These are phyloP conservation scores for Venturia aucupariae DNA, from an alignment of 2,329 filamentous ascomycete genomes.

Conservation along the genomic window DNA sequence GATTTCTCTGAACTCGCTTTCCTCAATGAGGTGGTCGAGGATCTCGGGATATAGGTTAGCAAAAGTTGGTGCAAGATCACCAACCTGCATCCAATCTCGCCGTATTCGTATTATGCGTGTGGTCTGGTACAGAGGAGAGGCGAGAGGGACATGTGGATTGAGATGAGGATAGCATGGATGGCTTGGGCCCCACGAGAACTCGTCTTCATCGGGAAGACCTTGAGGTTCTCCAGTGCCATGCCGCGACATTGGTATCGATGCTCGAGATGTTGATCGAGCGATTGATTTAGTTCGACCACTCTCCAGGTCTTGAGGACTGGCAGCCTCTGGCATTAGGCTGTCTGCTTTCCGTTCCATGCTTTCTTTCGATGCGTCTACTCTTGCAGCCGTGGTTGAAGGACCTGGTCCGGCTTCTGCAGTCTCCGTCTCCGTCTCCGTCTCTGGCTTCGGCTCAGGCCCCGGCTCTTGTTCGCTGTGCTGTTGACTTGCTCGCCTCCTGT, in stretches of 20 bases:
- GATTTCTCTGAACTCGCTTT: constrained; percentile 76
- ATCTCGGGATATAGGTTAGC: constrained; percentile 96
- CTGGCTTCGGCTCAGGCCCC: background rate
- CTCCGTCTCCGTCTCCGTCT: too few species aligned
- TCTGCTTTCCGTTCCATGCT: constrained; percentile 11
- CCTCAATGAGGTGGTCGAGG: constrained; percentile 72
- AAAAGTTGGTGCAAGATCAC: constrained; percentile 86
- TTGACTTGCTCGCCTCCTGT: constrained; percentile 15
- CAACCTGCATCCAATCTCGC: constrained; percentile 82
- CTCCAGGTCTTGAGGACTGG: constrained; percentile 7
- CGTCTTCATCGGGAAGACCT: constrained; percentile 44
- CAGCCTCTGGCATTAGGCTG: background rate
- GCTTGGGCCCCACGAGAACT: constrained; percentile 81
- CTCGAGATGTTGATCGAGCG: background rate
- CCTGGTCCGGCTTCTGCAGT: constrained; percentile 7
- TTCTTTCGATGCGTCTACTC: background rate
- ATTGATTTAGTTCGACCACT: background rate
- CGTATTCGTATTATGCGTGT: constrained; percentile 89
- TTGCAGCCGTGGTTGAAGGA: constrained; percentile 11
- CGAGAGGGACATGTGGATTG: constrained; percentile 78
- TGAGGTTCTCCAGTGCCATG: background rate
- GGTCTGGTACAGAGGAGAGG: constrained; percentile 61
- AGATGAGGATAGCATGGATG: constrained; percentile 92
- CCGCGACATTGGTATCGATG: constrained; percentile 9
- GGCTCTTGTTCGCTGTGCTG: background rate